Base-by-base conservation (phyloP, 805 yeast genomes). In the Saturnispora silvae region DNA sequence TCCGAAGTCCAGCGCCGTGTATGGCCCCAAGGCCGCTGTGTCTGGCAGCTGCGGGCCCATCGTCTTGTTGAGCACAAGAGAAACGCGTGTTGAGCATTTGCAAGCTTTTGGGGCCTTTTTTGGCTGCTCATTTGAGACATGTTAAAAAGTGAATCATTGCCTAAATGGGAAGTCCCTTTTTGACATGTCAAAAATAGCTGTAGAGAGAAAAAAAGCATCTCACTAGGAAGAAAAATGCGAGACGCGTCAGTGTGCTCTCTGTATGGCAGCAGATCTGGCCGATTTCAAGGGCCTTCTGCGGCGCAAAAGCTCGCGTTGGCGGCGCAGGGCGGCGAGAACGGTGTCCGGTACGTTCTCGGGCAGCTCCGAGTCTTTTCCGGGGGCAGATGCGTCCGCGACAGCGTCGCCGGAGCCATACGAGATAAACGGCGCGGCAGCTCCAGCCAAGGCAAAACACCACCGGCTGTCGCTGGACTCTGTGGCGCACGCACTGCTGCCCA, bases 111-210 rank as follows among this genome's bases (percentile, higher is more conserved):
- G n/a, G n/a, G n/a, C n/a, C n/a, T n/a, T n/a, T n/a, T n/a, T n/a
- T n/a, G n/a, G n/a, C n/a, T n/a, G n/a, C n/a, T n/a, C n/a, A n/a
- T n/a, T n/a, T n/a, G n/a, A n/a, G 10, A 10, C 24, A 22, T 36
- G 39, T 36, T 36, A 30, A 36, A 26, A 36, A 16, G 20, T 23
- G 25, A 24, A 36, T 36, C 39, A 36, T 7, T 31, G 14, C 39
- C 34, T 5, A 16, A 24, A 23, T 18, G 9, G 39, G 39, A 30
- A 10, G 17, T 7, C n/a, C 6, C 6, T 26, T 6, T 18, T 18
- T 29, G 13, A 16, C 19, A 7, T 18, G 18, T 19, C 23, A 29
- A 29, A 19, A 17, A 6, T 16, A 16, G n/a, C 23, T n/a, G n/a
- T n/a, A n/a, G n/a, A n/a, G n/a, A n/a, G n/a, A n/a, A n/a, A n/a